These are phyloP conservation scores for Chenopodium album DNA, from an alignment of 148 eudicot species.

Conservation along the genomic window DNA sequence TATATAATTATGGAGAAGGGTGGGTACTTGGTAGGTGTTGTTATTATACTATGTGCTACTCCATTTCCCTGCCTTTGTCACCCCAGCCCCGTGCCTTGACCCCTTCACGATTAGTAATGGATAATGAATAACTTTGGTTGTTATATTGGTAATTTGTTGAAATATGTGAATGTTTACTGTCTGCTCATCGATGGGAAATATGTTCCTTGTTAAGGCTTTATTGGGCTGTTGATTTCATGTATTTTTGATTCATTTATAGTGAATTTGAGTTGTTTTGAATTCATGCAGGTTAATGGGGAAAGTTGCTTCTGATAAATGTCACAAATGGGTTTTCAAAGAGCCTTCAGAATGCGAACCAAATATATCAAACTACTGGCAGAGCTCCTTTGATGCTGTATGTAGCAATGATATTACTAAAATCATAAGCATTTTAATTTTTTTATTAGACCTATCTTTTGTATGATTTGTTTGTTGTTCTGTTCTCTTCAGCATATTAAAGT, in stretches of 20 bases:
- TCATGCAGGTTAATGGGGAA: constrained; percentile 94
- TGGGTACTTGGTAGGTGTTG: constrained; percentile 96
- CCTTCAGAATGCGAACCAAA: constrained; percentile 95
- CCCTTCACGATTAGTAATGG: not conserved
- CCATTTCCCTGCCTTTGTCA: constrained; percentile 4
- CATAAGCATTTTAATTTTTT: not conserved
- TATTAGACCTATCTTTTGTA: not conserved
- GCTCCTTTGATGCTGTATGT: constrained; percentile 99
- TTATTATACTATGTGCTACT: constrained; percentile 25
- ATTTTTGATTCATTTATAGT: not conserved
- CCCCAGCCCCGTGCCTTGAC: not conserved
- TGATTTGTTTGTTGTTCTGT: not conserved
- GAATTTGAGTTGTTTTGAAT: constrained; percentile 17
- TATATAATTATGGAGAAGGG: constrained; percentile 99
- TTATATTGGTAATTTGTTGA: not conserved
- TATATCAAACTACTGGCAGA: constrained; percentile 94
- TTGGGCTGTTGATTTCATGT: not conserved
- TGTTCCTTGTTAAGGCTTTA: not conserved
- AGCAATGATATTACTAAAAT: not conserved
- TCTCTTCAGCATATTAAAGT: not conserved
- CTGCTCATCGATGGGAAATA: not conserved
- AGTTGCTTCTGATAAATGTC: constrained; percentile 99
- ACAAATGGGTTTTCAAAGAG: constrained; percentile 99
- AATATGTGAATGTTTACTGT: not conserved
- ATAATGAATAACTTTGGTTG: not conserved